phyloP scores from a whole-genome alignment of 495 filamentous ascomycete species.

The Podospora sp. region DNA sequence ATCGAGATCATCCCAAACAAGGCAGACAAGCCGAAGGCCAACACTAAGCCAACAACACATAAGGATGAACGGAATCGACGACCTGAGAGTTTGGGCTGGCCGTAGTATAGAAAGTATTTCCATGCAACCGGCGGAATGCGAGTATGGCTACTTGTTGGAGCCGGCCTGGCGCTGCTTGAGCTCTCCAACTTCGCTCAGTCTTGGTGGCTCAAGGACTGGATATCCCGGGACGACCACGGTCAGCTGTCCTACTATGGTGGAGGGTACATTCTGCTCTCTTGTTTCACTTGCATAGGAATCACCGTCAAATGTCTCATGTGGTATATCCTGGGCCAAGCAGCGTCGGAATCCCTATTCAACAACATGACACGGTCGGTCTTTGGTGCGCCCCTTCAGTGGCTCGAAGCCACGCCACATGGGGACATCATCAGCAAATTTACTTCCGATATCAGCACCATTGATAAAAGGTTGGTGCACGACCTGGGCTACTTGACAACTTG shows the following conservation, averaged over 20 bases:
- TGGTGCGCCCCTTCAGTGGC: conserved; percentile 53
- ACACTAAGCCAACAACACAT: no score
- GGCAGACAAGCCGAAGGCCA: no score
- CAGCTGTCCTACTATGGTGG: neutral
- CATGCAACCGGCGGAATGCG: neutral
- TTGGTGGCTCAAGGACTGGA: neutral
- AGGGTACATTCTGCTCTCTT: neutral
- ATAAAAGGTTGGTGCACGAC: conserved; percentile 45
- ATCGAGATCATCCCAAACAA: neutral
- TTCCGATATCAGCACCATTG: conserved; percentile 47
- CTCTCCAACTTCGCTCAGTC: neutral
- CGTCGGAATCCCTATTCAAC: conserved; percentile 37
- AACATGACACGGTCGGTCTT: conserved; percentile 46
- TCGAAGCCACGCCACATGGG: conserved; percentile 53
- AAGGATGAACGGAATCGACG: no score
- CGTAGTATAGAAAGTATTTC: neutral
- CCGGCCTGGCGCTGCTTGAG: neutral
- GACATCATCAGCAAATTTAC: conserved; percentile 56
- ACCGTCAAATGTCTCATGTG: neutral
- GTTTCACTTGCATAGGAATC: neutral
- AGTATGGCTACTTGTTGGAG: neutral
- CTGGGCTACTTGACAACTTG: neutral
- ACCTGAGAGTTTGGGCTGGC: neutral
- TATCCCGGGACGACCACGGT: neutral
- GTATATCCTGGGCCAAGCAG: neutral